Conservation (phyloP, 108 stramenopile genomes). For the Cyclotella choctawhatcheeana region DNA sequence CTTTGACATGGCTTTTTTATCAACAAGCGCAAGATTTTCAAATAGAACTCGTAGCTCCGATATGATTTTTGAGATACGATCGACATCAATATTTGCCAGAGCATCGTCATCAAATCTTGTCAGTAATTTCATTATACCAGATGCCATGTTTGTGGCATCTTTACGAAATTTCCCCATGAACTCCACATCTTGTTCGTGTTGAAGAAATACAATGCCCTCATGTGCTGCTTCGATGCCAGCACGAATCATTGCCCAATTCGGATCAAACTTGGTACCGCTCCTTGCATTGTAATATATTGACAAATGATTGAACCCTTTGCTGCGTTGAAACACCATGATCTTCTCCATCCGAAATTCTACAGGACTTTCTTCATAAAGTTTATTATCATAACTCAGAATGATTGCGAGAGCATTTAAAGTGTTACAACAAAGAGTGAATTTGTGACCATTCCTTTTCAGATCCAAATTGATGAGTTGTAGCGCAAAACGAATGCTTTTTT, state of each 20-base stretch:
- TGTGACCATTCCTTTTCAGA: background rate
- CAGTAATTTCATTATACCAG: background rate
- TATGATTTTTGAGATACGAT: background rate
- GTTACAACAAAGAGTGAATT: background rate
- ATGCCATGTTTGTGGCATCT: background rate
- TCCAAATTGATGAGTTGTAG: background rate
- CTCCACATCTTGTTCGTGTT: background rate
- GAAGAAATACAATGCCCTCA: background rate
- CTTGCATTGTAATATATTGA: background rate
- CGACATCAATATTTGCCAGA: background rate
- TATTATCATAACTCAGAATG: constrained; percentile 1
- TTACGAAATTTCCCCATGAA: background rate
- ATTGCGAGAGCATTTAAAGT: background rate
- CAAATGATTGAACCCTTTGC: constrained; percentile 5
- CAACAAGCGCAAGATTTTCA: background rate
- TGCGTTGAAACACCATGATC: background rate
- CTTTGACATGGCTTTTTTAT: background rate
- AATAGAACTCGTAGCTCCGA: background rate
- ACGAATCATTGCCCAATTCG: background rate
- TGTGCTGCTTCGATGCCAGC: background rate
- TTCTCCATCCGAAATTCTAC: background rate
- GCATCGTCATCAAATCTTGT: background rate
- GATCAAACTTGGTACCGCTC: background rate
- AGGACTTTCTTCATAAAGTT: background rate
- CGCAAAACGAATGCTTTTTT: background rate